Percentiles rank a stretch among this genome's conserved stretches.
Evolutionary conservation across 139 green algal species (phyloP).

Genomic region (Tetraselmis chui): DNA sequence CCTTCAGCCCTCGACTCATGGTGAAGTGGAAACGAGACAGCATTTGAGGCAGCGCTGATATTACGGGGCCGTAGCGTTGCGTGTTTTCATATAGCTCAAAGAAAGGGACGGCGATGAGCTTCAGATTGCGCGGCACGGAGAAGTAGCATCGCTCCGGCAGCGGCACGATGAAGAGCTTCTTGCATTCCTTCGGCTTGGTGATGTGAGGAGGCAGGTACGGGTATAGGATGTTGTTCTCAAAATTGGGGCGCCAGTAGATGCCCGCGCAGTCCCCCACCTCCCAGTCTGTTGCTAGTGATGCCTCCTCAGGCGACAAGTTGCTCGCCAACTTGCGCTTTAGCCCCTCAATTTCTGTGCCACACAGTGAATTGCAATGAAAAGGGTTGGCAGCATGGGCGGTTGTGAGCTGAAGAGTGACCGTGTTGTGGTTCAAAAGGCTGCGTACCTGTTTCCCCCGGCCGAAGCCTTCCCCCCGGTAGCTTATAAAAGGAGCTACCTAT

Average conservation of each 20-base stretch:
- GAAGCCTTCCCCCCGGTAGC: conserved; percentile 82
- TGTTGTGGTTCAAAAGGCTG: not conserved
- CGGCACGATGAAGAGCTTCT: conserved; percentile 76
- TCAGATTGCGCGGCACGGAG: conserved; percentile 87
- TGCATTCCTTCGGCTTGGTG: conserved; percentile 87
- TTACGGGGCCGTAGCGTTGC: conserved; percentile 70
- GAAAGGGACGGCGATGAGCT: conserved; percentile 88
- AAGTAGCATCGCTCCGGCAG: conserved; percentile 87
- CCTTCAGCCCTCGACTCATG: conserved; percentile 14
- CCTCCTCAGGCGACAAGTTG: conserved; percentile 58
- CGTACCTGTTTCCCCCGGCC: conserved; percentile 83
- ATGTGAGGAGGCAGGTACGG: conserved; percentile 93
- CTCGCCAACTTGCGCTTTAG: conserved; percentile 79
- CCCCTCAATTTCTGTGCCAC: conserved; percentile 79
- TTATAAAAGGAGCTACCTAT: conserved; percentile 63
- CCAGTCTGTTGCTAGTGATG: conserved; percentile 34
- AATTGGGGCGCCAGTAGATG: conserved; percentile 79
- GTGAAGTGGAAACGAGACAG: conserved; percentile 64
- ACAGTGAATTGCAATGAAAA: no score
- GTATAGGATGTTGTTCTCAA: conserved; percentile 84
- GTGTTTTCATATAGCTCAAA: conserved; percentile 95
- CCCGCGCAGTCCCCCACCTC: conserved; percentile 51
- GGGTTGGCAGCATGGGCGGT: no score
- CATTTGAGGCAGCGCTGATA: conserved; percentile 71
- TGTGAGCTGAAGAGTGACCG: no score